Evolutionary conservation across 441 rosid genomes (phyloP), one percentile per base, ranked within the genome.

Genomic region (Jatropha multifida): DNA sequence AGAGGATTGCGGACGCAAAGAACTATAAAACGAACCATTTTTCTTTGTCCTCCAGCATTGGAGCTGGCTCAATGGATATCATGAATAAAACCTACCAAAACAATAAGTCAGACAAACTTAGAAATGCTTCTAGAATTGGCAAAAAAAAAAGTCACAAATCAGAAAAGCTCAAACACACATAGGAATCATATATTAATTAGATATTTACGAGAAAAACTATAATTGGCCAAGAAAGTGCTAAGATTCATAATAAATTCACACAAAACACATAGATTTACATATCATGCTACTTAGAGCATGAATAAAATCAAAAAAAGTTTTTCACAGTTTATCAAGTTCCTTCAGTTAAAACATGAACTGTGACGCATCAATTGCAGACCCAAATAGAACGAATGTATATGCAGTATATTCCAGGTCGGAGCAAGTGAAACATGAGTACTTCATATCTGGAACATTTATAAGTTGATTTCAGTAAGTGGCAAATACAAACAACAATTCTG

Each of bases 31-130:
- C 93, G 12, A 83, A 96, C 98, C 99, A 96, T 88, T 94, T 96
- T 85, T 96, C 99, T 92, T 96, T 96, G 84, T 96, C 99, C 86
- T 96, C 98, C 37, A 94, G 99, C 99, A 96, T 96, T n/a, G 99
- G 99, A 83, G 99, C 96, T 74, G 99, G 98, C 86, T 96, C 99
- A 75, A 82, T 88, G 40, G 97, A 92, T 87, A 96, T 94, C 99
- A 96, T 96, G 85, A 96, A 96, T 79, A 96, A 84, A 77, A 96
- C 99, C 99, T 94, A 82, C 81, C 80, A 83, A 76, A 63, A 80
- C 60, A 58, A 83, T 37, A 82, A 74, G 69, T 78, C 60, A 79
- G 67, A 49, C 52, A 61, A 27, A 71, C 27, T 15, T 72, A 15
- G 58, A 71, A 51, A 73, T 7, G 23, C 44, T 20, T 54, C 23